phyloP scores from a whole-genome alignment of 176 grass and related monocot species.

The Thinopyrum elongatum region DNA sequence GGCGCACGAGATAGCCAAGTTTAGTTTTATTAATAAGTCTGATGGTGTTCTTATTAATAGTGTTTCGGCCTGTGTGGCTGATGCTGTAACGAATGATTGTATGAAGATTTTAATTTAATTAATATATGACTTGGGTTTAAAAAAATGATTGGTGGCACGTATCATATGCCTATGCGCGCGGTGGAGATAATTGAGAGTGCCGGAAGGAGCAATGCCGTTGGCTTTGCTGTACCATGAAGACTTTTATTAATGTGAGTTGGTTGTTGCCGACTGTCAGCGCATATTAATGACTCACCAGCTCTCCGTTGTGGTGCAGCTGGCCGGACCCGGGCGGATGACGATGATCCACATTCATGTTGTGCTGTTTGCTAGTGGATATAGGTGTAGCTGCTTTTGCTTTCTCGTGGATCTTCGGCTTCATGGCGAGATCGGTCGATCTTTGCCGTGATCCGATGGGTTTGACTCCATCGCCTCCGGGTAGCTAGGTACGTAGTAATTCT shows the following conservation, averaged over 20 bases:
- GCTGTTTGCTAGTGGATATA: background rate
- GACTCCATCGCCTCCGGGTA: background rate
- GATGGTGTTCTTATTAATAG: too few relatives aligned
- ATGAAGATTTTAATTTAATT: too few relatives aligned
- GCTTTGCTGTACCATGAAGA: background rate
- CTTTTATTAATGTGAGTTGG: background rate
- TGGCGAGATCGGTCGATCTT: slow-evolving; percentile 13
- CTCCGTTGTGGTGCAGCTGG: background rate
- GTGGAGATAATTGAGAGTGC: background rate
- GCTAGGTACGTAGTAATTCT: too few relatives aligned
- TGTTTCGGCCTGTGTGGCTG: too few relatives aligned
- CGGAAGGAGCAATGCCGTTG: too few relatives aligned
- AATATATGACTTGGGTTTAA: too few relatives aligned
- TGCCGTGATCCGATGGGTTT: slow-evolving; percentile 41
- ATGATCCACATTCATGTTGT: background rate
- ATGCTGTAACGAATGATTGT: too few relatives aligned
- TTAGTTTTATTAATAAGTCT: too few relatives aligned
- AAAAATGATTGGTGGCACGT: too few relatives aligned
- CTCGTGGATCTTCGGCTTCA: slow-evolving; percentile 6
- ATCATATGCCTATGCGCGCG: too few relatives aligned
- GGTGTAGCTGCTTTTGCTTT: slow-evolving; percentile 28
- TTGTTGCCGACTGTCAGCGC: background rate
- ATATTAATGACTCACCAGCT: background rate
- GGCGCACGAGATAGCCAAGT: too few relatives aligned
- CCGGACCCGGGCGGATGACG: background rate